These are phyloP conservation scores for Colletotrichum plurivorum DNA, from an alignment of 2,329 filamentous ascomycete species.

Conservation along the genomic window DNA sequence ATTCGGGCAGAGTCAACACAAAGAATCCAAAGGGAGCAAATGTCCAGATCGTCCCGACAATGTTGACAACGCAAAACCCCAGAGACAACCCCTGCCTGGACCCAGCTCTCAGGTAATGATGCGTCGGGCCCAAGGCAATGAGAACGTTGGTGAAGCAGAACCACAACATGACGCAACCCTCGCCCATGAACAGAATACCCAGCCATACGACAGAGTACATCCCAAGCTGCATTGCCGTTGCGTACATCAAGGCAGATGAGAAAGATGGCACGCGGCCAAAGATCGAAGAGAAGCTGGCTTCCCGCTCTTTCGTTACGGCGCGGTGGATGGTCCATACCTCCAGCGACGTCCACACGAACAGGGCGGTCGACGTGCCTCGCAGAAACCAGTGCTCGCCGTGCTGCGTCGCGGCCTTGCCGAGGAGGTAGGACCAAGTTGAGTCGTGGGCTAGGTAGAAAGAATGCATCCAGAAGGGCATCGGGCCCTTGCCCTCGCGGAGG, in stretches of 20 bases:
- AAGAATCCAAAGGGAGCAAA: conserved; percentile 9
- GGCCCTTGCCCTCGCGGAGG: conserved; percentile 31
- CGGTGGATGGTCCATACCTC: conserved; percentile 37
- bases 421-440: conserved; percentile 34
- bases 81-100: conserved; percentile 33
- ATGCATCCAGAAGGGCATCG: conserved; percentile 42
- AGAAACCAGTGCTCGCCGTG: conserved; percentile 33
- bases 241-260: conserved; percentile 13
- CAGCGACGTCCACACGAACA: conserved; percentile 28
- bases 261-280: conserved; percentile 5
- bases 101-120: conserved; percentile 29
- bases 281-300: conserved; percentile 19
- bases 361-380: conserved; percentile 12
- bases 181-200: conserved; percentile 33
- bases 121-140: conserved; percentile 26
- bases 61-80: conserved; percentile 31
- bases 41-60: conserved; percentile 25
- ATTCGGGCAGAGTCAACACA: conserved; percentile 6
- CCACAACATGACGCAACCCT: conserved; percentile 36
- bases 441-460: conserved; percentile 42
- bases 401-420: conserved; percentile 18
- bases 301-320: conserved; percentile 31
- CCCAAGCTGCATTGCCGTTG: conserved; percentile 20
- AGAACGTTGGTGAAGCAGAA: conserved; percentile 39
- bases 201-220: conserved; percentile 32